phyloP scores from a whole-genome alignment of 2,329 filamentous ascomycete species.

The Verticillium longisporum region DNA sequence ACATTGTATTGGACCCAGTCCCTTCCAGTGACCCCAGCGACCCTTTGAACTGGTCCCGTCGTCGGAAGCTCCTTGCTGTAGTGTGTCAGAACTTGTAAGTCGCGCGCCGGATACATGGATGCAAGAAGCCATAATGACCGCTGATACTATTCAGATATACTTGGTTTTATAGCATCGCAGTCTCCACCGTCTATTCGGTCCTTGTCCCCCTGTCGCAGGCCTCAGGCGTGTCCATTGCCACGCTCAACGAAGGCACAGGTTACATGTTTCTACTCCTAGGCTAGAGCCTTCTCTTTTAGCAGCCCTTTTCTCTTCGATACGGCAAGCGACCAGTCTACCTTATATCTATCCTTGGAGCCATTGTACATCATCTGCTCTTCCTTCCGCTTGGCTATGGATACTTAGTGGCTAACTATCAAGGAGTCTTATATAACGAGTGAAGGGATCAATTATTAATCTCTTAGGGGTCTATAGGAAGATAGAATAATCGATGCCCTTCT shows the following conservation, averaged over 20 bases:
- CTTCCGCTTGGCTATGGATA: too few relatives aligned
- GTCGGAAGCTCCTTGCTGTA: constrained; percentile 13
- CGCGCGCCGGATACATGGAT: constrained; percentile 1
- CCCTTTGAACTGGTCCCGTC: constrained; percentile 17
- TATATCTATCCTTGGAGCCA: constrained; percentile 24
- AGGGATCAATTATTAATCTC: too few relatives aligned
- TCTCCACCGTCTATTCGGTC: constrained; percentile 30
- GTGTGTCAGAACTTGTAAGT: not conserved
- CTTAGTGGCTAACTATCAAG: too few relatives aligned
- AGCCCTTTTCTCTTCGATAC: constrained; percentile 37
- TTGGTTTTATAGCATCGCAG: constrained; percentile 31
- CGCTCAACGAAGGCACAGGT: constrained; percentile 31
- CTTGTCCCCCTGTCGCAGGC: constrained; percentile 26
- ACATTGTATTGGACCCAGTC: constrained; percentile 16
- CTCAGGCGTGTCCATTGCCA: constrained; percentile 22
- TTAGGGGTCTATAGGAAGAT: too few relatives aligned
- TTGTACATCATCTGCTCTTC: constrained; percentile 12
- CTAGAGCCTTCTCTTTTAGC: constrained; percentile 38
- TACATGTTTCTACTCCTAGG: constrained; percentile 38
- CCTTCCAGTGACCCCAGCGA: constrained; percentile 18
- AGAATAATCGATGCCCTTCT: too few relatives aligned
- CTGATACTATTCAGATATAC: constrained; percentile 20
- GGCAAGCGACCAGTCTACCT: constrained; percentile 31
- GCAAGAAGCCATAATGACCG: too few relatives aligned
- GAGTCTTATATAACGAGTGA: too few relatives aligned